Evolutionary conservation across 495 filamentous ascomycete species (phyloP).

Genomic region (Podospora sp.): DNA sequence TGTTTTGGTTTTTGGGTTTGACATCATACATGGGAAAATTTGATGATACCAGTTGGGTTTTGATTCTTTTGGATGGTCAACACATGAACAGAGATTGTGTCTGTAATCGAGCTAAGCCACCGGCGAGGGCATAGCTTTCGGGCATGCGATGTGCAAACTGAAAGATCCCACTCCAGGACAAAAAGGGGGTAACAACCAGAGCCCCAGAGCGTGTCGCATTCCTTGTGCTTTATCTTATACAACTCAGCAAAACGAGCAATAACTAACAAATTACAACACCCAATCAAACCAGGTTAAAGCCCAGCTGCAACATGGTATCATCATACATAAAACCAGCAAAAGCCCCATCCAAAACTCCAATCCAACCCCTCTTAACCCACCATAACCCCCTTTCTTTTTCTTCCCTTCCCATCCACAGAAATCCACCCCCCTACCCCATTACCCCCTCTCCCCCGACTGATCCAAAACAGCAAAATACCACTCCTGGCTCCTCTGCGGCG

Average conservation of each 20-base stretch:
- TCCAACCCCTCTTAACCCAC: not conserved
- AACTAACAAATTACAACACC: not conserved
- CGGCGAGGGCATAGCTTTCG: too few relatives aligned
- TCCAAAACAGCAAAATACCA: slow-evolving; percentile 51
- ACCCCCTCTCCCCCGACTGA: not conserved
- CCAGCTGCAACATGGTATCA: not conserved
- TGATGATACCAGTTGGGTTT: not conserved
- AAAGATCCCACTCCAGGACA: too few relatives aligned
- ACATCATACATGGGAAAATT: not conserved
- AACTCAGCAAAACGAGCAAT: not conserved
- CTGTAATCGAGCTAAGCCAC: too few relatives aligned
- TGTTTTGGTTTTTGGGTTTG: not conserved
- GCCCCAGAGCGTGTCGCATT: too few relatives aligned
- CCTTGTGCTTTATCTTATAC: not conserved
- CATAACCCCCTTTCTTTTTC: not conserved
- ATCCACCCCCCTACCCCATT: not conserved
- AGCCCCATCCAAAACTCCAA: not conserved
- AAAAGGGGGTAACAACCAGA: too few relatives aligned
- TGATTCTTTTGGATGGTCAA: too few relatives aligned
- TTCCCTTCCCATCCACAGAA: too few relatives aligned
- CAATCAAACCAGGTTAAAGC: not conserved
- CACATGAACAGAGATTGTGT: too few relatives aligned
- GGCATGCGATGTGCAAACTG: too few relatives aligned
- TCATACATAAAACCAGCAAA: not conserved
- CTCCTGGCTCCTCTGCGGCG: slow-evolving; percentile 47